These are phyloP conservation scores for Phtheirospermum japonicum DNA, from an alignment of 257 asterid genomes.

Conservation along the genomic window DNA sequence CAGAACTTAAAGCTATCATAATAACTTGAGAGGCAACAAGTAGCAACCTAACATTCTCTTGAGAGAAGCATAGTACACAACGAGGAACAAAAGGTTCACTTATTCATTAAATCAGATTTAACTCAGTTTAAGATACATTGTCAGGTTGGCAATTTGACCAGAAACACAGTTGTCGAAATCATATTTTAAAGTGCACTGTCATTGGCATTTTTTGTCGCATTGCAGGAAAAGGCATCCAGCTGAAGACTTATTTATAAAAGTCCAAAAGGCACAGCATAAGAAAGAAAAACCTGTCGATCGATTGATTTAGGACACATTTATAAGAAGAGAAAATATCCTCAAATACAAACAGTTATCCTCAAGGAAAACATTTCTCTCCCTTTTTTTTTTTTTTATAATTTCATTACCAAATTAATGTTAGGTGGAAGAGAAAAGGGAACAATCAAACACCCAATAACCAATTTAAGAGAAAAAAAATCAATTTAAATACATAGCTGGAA, in stretches of 20 bases:
- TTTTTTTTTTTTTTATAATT: no score
- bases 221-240: neutral
- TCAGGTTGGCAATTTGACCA: conserved; percentile 1
- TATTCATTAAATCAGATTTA: neutral
- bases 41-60: neutral
- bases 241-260: neutral
- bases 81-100: neutral
- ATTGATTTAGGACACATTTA: neutral
- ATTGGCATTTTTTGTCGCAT: conserved; percentile 10
- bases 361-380: no score
- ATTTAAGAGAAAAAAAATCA: no score
- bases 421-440: no score
- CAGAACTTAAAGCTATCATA: conserved; percentile 12
- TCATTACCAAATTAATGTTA: no score
- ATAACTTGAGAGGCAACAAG: neutral
- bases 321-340: no score
- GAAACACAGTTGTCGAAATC: neutral
- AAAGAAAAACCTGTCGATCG: neutral
- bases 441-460: no score
- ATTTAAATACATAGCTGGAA: no score
- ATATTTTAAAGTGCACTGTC: neutral
- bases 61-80: neutral
- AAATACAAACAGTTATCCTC: neutral
- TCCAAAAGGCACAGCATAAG: neutral
- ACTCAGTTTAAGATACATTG: neutral